Base-by-base conservation (phyloP, 2,329 filamentous ascomycete species). In the Colletotrichum sp. region DNA sequence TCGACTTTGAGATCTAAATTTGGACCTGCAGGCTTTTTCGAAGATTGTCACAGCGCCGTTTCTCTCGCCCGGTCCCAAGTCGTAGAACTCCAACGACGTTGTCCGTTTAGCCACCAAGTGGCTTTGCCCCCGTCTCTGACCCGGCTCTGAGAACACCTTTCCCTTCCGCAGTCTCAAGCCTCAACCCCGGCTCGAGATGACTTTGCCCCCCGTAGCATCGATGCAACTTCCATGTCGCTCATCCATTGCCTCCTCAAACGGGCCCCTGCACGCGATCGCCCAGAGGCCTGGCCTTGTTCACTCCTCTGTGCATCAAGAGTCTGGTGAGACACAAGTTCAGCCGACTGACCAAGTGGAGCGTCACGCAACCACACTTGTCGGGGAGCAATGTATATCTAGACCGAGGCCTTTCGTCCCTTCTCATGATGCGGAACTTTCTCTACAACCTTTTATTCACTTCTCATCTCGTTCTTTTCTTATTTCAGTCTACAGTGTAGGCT, bases 1-100 rank as follows among this genome's bases (percentile, higher is more conserved):
- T 73, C 43, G 65, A 73, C 64, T 75, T n/a, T 68, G n/a, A 4
- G 56, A 15, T 64, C 70, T 73, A 75, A 68, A 13, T 64, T 75
- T 65, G 64, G 56, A 75, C 55, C 48, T 52, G 52, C 61, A 73
- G 25, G 43, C 43, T 32, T 16, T 48, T 9, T 68, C 36, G 36
- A 65, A 60, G 64, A 34, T 64, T 64, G 70, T 75, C 70, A 52
- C 43, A 69, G 56, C 48, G 39, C 22, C 13, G 58, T 73, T 48
- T 73, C 64, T 58, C 12, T 52, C 58, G 25, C 22, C 56, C 18
- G 27, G 8, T n/a, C 36, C 15, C 43, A 66, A 61, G 61, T 9
- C 13, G 55, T 16, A 16, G 25, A 28, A 0, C 15, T 32, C 8
- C 32, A 64, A 36, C 30, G 34, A 22, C 32, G 60, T 64, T 36